Evolutionary conservation across 768 basidiomycete species (phyloP), one percentile per base, ranked within the genome.

Genomic region (Panellus pusillus): DNA sequence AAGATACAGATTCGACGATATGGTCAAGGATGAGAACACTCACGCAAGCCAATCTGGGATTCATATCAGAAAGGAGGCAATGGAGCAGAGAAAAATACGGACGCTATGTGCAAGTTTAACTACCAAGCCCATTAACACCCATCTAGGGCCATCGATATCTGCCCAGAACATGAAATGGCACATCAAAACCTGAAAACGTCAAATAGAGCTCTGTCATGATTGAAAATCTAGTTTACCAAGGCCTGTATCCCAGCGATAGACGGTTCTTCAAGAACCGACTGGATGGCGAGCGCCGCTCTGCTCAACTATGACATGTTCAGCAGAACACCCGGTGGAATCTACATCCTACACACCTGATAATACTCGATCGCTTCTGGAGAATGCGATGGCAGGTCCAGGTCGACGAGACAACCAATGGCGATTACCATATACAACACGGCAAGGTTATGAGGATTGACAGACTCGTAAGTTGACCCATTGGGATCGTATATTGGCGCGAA

Each of bases 71-170:
- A 66, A 50, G 43, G 27, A 24, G 9, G 11, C 47, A 55, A 45
- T 17, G 55, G 49, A 52, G 50, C 50, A 50, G 44, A 51, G 50
- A 54, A 58, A 58, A 44, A 55, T 43, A 71, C 69, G 68, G 49
- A 87, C 86, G 69, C 83, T 83, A 64, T 85, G 83, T 47, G 84
- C 83, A 59, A 87, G 67, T 68, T 88, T 88, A 24, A 86, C 83
- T 18, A 81, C 79, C 28, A 88, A 74, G 43, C 86, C 86, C 83
- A 87, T 86, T 46, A 83, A 68, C 24, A 82, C 78, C 86, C 86
- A 88, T 57, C 85, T 73, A 24, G 84, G 79, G 20, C 79, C 78
- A 46, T 82, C 82, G 18, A 75, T 70, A 58, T 74, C 71, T n/a
- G 72, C 68, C 45, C 71, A 64, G 53, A 77, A 76, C 74, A 77